Conservation (phyloP, 2,329 filamentous ascomycete genomes). For the Sordariomycetes sp. region DNA sequence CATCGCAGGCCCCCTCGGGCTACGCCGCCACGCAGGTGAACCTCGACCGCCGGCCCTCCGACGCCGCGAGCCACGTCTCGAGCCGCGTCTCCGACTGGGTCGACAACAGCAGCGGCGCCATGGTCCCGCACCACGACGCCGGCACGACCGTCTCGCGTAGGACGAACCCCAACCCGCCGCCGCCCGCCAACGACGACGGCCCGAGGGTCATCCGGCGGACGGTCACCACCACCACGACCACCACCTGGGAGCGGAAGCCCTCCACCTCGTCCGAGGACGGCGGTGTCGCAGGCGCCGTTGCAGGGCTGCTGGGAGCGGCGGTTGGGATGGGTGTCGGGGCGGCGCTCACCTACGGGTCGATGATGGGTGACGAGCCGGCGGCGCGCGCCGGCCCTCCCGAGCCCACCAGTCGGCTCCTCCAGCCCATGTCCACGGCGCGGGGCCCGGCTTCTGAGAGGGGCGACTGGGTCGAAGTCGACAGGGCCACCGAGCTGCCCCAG, state of each 20-base stretch:
- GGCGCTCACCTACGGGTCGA: constrained; percentile 7
- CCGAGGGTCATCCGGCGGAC: constrained; percentile 1
- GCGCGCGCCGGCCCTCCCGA: not conserved
- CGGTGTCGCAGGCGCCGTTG: constrained; percentile 1
- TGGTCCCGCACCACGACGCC: not conserved
- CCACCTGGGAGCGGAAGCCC: constrained; percentile 1
- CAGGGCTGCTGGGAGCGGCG: constrained; percentile 8
- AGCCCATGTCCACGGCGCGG: not conserved
- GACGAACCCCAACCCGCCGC: no score
- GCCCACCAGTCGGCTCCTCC: not conserved
- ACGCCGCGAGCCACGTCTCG: not conserved
- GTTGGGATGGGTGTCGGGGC: constrained; percentile 6
- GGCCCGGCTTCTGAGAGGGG: not conserved
- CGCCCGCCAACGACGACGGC: not conserved
- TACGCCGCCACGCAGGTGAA: not conserved
- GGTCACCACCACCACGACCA: not conserved
- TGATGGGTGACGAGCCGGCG: constrained; percentile 3
- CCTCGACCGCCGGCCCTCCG: not conserved
- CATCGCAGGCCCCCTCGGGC: not conserved
- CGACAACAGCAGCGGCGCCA: not conserved
- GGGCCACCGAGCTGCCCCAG: not conserved
- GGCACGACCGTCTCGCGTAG: not conserved
- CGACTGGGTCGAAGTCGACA: not conserved
- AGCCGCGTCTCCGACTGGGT: not conserved
- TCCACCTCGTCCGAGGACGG: not conserved